Evolutionary conservation across 306 rosid genomes (phyloP).

Genomic region (Carpinus viminea): DNA sequence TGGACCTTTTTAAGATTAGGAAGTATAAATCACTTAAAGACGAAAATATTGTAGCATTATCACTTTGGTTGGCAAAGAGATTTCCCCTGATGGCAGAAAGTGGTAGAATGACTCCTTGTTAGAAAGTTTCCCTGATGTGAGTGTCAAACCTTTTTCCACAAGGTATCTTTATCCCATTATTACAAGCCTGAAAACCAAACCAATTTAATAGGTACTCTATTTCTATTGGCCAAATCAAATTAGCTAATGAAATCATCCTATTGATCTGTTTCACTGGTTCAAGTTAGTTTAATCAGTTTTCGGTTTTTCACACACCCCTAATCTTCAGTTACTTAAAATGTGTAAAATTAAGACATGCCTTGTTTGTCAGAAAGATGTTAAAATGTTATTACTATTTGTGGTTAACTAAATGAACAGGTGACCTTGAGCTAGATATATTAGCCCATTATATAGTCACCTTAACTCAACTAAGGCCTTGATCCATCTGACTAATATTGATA

Average conservation of each 20-base stretch:
- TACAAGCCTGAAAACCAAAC: neutral
- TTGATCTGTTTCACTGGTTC: neutral
- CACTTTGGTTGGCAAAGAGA: neutral
- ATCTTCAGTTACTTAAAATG: neutral
- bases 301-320: neutral
- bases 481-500: neutral
- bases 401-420: too few species aligned
- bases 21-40: neutral
- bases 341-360: too few species aligned
- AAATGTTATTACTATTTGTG: too few species aligned
- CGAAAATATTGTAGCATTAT: neutral
- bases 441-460: neutral
- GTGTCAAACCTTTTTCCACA: neutral
- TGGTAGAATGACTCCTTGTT: neutral
- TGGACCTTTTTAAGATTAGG: too few species aligned
- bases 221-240: neutral
- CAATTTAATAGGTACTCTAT: neutral
- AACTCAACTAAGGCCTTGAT: neutral
- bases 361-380: too few species aligned
- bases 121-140: neutral
- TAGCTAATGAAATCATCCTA: neutral
- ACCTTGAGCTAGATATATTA: too few species aligned
- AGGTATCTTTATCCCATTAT: neutral
- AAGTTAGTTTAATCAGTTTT: neutral
- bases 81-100: neutral